phyloP scores from a whole-genome alignment of 108 stramenopile species.

The Pseudonitzschia delicatissima region DNA sequence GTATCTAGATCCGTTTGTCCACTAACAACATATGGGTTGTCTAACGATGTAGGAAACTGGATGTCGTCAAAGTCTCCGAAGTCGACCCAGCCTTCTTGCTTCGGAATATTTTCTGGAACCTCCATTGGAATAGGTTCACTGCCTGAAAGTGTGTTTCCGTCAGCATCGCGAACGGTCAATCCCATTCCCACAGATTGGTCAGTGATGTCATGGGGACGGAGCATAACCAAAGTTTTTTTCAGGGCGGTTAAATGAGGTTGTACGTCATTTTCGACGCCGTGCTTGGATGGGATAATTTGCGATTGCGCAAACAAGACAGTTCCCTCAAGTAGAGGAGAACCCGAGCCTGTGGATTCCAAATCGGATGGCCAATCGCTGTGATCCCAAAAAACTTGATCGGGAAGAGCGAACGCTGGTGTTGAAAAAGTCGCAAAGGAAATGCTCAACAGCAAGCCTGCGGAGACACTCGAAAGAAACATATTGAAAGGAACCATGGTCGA shows the following conservation, averaged over 20 bases:
- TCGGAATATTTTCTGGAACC: not conserved
- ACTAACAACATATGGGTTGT: not conserved
- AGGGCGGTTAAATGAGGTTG: constrained; percentile 5
- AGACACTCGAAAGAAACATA: no score
- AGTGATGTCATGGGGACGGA: not conserved
- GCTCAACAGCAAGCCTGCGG: no score
- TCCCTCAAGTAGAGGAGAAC: not conserved
- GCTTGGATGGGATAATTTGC: constrained; percentile 2
- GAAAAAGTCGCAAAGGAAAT: no score
- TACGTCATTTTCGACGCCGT: not conserved
- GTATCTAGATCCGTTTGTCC: not conserved
- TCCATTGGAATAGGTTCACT: not conserved
- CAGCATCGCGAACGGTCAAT: not conserved
- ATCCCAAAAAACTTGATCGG: not conserved
- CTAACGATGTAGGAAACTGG: not conserved
- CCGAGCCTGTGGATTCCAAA: not conserved
- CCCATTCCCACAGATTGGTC: not conserved
- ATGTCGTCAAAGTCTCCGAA: not conserved
- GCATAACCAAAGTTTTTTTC: not conserved
- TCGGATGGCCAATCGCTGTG: not conserved
- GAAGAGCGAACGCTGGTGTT: no score
- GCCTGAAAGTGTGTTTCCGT: not conserved
- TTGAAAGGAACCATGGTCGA: no score
- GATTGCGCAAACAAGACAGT: constrained; percentile 5
- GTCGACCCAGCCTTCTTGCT: not conserved